Percentiles rank a stretch among this genome's conserved stretches.
phyloP scores from a whole-genome alignment of 2,329 filamentous ascomycete species.

The Cladosporium halotolerans region DNA sequence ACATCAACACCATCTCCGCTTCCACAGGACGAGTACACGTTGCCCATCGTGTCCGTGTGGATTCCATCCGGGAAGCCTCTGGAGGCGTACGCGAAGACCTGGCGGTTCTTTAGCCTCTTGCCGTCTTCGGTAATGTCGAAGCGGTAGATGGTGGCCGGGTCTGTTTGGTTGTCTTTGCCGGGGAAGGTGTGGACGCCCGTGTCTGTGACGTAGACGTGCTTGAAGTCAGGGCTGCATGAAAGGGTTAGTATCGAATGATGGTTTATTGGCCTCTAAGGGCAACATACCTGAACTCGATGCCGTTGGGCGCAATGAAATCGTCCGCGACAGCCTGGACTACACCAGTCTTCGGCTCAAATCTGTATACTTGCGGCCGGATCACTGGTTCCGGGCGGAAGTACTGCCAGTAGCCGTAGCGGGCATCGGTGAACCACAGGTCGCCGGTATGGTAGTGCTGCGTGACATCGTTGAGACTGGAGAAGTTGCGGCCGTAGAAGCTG shows the following conservation, averaged over 20 bases:
- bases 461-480: conserved; percentile 55
- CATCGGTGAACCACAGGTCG: conserved; percentile 58
- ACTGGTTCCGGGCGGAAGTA: conserved; percentile 21
- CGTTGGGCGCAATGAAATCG: conserved; percentile 51
- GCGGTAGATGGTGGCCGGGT: conserved; percentile 38
- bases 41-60: conserved; percentile 47
- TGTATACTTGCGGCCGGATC: conserved; percentile 47
- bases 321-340: conserved; percentile 52
- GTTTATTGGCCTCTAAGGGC: not conserved
- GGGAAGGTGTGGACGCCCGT: conserved; percentile 37
- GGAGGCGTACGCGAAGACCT: conserved; percentile 51
- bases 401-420: conserved; percentile 52
- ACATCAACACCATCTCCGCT: conserved; percentile 45
- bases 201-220: conserved; percentile 51
- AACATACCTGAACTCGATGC: conserved; percentile 44
- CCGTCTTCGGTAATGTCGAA: conserved; percentile 34
- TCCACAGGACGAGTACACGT: conserved; percentile 43
- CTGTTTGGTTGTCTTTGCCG: conserved; percentile 29
- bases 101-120: conserved; percentile 31
- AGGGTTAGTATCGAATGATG: not conserved
- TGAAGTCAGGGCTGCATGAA: conserved; percentile 39
- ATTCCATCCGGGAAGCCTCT: conserved; percentile 54
- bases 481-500: conserved; percentile 56
- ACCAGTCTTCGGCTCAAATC: conserved; percentile 47
- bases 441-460: conserved; percentile 48